These are phyloP conservation scores for Cucurbita pepo DNA, from an alignment of 306 rosid genomes.

Conservation along the genomic window DNA sequence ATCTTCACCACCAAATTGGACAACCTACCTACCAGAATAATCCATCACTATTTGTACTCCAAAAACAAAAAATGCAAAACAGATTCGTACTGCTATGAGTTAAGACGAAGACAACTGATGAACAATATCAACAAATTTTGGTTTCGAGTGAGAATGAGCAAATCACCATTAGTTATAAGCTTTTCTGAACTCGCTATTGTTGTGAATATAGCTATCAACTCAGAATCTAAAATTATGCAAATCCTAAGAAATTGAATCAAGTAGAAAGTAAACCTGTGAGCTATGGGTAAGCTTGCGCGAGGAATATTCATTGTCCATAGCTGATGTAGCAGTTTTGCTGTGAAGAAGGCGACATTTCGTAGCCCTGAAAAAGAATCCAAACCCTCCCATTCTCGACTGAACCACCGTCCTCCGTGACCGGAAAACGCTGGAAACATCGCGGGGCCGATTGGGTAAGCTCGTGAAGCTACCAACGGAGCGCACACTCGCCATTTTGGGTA, in stretches of 20 bases:
- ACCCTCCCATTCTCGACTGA: neutral
- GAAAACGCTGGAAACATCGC: neutral
- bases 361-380: neutral
- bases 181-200: neutral
- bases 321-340: constrained; percentile 9
- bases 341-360: constrained; percentile 21
- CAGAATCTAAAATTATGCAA: neutral
- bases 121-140: neutral
- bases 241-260: neutral
- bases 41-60: neutral
- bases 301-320: constrained; percentile 19
- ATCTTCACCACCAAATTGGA: constrained; percentile 28
- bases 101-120: neutral
- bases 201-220: neutral
- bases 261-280: neutral
- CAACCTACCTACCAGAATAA: constrained; percentile 19
- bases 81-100: neutral
- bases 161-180: neutral
- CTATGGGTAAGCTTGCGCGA: constrained; percentile 1
- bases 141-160: neutral
- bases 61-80: neutral
- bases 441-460: neutral
- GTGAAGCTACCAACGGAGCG: neutral
- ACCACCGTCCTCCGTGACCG: neutral
- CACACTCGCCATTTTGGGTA: neutral